Evolutionary conservation across 2,329 filamentous ascomycete genomes (phyloP).

Genomic region (Plenodomus tracheiphilus): DNA sequence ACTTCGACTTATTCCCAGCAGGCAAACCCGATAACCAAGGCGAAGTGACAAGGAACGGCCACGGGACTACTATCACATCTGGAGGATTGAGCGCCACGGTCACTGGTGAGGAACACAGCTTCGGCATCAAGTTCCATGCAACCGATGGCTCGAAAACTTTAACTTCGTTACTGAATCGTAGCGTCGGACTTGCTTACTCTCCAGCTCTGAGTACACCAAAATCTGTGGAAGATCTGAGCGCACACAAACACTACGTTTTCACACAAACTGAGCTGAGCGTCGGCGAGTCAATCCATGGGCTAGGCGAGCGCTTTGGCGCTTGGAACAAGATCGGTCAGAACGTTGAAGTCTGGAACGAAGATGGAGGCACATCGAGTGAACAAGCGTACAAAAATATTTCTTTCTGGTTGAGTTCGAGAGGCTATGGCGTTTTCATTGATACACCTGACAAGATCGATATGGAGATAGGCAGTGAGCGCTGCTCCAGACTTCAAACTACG

Average conservation of each 20-base stretch:
- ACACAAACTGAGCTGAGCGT: conserved; percentile 53
- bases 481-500: conserved; percentile 69
- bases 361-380: conserved; percentile 67
- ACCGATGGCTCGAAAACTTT: conserved; percentile 54
- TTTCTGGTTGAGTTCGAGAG: conserved; percentile 71
- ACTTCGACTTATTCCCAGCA: conserved; percentile 62
- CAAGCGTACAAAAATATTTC: conserved; percentile 74
- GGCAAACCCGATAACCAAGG: conserved; percentile 49
- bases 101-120: conserved; percentile 53
- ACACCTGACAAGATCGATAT: conserved; percentile 70
- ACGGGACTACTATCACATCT: conserved; percentile 55
- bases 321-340: conserved; percentile 77
- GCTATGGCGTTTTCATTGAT: conserved; percentile 78
- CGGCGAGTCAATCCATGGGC: conserved; percentile 70
- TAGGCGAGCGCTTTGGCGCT: conserved; percentile 76
- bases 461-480: conserved; percentile 75
- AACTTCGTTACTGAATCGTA: conserved; percentile 59
- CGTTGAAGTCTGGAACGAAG: conserved; percentile 65
- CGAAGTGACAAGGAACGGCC: conserved; percentile 45
- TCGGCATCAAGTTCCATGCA: conserved; percentile 61
- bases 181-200: conserved; percentile 61
- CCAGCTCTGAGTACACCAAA: conserved; percentile 58
- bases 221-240: conserved; percentile 57
- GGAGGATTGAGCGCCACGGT: conserved; percentile 59
- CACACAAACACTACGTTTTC: conserved; percentile 49